A percentile compares a stretch with the other conserved stretches of the same genome.
phyloP scores from a whole-genome alignment of 805 yeast species.

The Candida pini region DNA sequence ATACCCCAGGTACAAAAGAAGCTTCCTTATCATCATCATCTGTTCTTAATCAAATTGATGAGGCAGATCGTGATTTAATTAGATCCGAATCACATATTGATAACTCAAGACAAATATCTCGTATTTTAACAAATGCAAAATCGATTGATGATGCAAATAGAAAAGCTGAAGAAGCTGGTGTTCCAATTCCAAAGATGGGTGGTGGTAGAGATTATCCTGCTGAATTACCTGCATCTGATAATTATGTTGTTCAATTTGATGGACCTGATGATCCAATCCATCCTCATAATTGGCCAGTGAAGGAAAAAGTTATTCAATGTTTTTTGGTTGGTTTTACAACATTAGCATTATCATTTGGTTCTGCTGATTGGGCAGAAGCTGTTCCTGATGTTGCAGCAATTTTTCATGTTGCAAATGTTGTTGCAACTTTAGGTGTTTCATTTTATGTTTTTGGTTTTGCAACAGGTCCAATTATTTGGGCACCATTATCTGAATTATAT shows the following conservation, averaged over 20 bases:
- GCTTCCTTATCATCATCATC: neutral
- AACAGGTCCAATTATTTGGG: constrained; percentile 87
- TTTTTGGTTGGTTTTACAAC: constrained; percentile 44
- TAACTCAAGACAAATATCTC: constrained; percentile 27
- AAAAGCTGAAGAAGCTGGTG: constrained; percentile 27
- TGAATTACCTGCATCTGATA: constrained; percentile 44
- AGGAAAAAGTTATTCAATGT: constrained; percentile 41
- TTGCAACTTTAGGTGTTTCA: constrained; percentile 71
- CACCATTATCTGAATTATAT: constrained; percentile 74
- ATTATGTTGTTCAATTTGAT: constrained; percentile 64
- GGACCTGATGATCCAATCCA: constrained; percentile 76
- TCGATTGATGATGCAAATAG: constrained; percentile 24
- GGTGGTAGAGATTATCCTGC: constrained; percentile 61
- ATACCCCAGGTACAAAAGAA: neutral
- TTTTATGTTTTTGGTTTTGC: constrained; percentile 92
- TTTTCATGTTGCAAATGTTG: constrained; percentile 59
- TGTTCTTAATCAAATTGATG: constrained; percentile 1
- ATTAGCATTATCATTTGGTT: constrained; percentile 59
- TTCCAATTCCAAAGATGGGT: constrained; percentile 58
- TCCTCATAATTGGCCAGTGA: constrained; percentile 71
- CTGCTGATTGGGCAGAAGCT: constrained; percentile 75
- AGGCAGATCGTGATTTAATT: constrained; percentile 4
- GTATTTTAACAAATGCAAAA: constrained; percentile 37
- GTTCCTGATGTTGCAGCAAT: constrained; percentile 39
- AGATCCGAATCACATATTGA: constrained; percentile 16